Evolutionary conservation across 2,329 filamentous ascomycete genomes (phyloP).

Genomic region (Stylonectria norvegica): DNA sequence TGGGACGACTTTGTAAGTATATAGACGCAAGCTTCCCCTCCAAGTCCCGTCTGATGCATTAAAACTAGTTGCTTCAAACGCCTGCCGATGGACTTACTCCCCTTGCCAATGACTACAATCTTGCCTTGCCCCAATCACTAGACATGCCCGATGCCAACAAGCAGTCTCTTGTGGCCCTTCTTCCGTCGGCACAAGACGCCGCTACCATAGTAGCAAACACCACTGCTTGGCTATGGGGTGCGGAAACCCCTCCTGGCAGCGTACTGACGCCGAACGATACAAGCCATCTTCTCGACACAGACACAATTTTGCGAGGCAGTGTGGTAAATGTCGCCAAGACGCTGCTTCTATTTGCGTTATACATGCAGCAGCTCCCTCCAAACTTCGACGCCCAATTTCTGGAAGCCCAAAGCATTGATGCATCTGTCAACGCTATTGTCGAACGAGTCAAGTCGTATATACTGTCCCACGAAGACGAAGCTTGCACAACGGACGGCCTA

Average conservation of each 20-base stretch:
- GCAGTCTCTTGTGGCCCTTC: constrained; percentile 11
- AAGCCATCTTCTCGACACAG: constrained; percentile 5
- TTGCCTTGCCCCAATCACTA: neutral
- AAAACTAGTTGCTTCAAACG: constrained; percentile 5
- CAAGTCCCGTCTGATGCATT: neutral
- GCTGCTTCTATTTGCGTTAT: constrained; percentile 8
- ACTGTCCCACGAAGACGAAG: constrained; percentile 7
- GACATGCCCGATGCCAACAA: constrained; percentile 4
- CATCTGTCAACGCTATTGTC: constrained; percentile 4
- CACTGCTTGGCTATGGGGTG: constrained; percentile 14
- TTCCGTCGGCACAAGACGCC: constrained; percentile 14
- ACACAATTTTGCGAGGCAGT: constrained; percentile 8
- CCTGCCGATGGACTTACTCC: neutral
- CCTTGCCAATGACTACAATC: neutral
- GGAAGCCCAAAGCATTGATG: constrained; percentile 6
- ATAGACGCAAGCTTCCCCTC: too few species aligned
- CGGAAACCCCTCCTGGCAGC: constrained; percentile 8
- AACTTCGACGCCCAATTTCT: constrained; percentile 6
- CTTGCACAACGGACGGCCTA: constrained; percentile 7
- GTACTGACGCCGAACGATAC: constrained; percentile 7
- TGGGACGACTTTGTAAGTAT: constrained; percentile 11
- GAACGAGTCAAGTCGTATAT: constrained; percentile 8
- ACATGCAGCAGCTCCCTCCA: constrained; percentile 13
- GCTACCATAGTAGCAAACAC: constrained; percentile 12
- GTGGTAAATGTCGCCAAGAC: constrained; percentile 12